phyloP scores from a whole-genome alignment of 2,329 filamentous ascomycete genomes.

The Amauroascus niger region DNA sequence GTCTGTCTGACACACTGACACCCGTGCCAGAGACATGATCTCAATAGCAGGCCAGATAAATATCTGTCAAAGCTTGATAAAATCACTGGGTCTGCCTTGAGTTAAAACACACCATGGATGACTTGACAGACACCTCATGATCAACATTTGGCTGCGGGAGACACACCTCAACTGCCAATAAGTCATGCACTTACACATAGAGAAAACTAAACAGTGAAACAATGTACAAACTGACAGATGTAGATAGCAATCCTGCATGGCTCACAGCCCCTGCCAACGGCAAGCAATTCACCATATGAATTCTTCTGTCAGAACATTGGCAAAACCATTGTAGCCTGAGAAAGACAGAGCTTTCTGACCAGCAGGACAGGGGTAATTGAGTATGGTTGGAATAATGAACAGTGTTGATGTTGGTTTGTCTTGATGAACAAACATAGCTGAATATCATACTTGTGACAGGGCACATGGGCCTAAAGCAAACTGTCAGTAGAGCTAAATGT shows the following conservation, averaged over 20 bases:
- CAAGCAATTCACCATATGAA: conserved; percentile 9
- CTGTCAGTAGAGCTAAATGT: background rate
- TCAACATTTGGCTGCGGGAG: background rate
- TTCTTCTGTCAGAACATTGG: conserved; percentile 6
- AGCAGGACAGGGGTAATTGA: background rate
- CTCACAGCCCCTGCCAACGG: conserved; percentile 7
- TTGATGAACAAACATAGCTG: background rate
- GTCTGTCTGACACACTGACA: background rate
- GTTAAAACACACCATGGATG: background rate
- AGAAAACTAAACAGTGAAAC: conserved; percentile 6
- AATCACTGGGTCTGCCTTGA: conserved; percentile 8
- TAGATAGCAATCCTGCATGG: conserved; percentile 9
- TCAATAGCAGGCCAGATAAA: conserved; percentile 7
- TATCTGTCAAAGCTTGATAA: too few relatives aligned
- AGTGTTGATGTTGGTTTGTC: background rate
- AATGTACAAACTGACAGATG: conserved; percentile 1
- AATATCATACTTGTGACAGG: conserved; percentile 2
- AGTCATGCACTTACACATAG: background rate
- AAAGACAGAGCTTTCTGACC: background rate
- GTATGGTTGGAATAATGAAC: background rate
- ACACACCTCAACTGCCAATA: background rate
- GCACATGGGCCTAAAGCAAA: background rate
- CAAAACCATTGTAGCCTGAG: background rate
- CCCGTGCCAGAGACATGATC: background rate
- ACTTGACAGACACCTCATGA: background rate